Evolutionary conservation across 768 basidiomycete species (phyloP).

Genomic region (Tricholoma bakamatsutake): DNA sequence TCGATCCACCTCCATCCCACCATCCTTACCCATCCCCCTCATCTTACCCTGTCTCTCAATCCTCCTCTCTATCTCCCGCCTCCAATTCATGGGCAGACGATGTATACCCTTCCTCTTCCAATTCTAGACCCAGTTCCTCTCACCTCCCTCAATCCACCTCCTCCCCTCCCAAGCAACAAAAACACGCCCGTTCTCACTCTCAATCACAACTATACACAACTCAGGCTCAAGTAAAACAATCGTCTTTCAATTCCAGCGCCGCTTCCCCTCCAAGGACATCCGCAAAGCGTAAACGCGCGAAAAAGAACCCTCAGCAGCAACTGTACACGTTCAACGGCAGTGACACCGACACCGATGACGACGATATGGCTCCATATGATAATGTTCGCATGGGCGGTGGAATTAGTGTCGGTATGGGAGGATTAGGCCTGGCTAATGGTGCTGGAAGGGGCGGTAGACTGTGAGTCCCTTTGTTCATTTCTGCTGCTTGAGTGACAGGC

Average conservation of each 20-base stretch:
- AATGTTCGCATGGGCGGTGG: conserved; percentile 23
- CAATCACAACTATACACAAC: not conserved
- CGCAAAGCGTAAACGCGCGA: conserved; percentile 21
- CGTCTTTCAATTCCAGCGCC: not conserved
- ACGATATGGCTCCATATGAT: conserved; percentile 24
- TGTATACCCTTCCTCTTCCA: conserved; percentile 8
- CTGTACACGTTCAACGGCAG: conserved; percentile 18
- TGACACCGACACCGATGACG: conserved; percentile 37
- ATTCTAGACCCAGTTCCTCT: not conserved
- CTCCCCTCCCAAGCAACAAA: not conserved
- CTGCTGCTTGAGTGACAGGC: not conserved
- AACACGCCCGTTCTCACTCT: conserved; percentile 1
- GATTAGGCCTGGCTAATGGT: conserved; percentile 32
- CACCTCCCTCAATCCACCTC: conserved; percentile 2
- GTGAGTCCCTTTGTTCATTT: conserved; percentile 25
- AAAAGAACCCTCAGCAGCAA: conserved; percentile 13
- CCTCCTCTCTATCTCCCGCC: conserved; percentile 16
- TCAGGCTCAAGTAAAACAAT: conserved; percentile 2
- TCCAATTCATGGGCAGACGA: conserved; percentile 17
- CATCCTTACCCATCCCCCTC: no score
- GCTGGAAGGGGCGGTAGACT: conserved; percentile 27
- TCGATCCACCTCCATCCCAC: no score
- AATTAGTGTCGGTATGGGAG: conserved; percentile 42
- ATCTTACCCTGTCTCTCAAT: no score
- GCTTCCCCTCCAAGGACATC: conserved; percentile 8